phyloP scores from a whole-genome alignment of 305 asterid species.

The Withania somnifera region DNA sequence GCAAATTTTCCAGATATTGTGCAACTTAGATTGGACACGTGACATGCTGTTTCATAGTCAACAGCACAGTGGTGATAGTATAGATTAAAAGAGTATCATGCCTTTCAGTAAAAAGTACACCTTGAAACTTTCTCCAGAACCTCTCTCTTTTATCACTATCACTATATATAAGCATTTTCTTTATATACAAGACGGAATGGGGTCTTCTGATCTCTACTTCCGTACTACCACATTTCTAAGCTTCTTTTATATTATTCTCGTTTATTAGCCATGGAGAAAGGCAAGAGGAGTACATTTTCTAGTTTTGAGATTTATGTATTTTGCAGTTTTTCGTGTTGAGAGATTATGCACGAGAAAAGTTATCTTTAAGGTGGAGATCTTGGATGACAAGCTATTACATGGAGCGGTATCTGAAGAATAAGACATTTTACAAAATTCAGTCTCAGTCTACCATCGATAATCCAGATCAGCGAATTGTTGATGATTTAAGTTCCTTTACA shows the following conservation, averaged over 20 bases:
- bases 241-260: background rate
- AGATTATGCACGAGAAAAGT: conserved; percentile 82
- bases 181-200: background rate
- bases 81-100: background rate
- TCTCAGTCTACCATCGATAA: conserved; percentile 80
- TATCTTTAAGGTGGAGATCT: conserved; percentile 86
- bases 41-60: background rate
- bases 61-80: background rate
- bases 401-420: conserved; percentile 81
- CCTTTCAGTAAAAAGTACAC: background rate
- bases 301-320: background rate
- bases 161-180: background rate
- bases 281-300: background rate
- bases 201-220: background rate
- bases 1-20: background rate
- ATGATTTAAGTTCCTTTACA: conserved; percentile 84
- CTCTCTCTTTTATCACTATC: no score
- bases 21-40: background rate
- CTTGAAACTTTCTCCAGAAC: no score
- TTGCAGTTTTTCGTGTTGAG: conserved; percentile 75
- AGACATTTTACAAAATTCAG: conserved; percentile 67
- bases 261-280: background rate
- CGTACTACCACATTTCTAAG: background rate
- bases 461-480: conserved; percentile 94
- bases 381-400: conserved; percentile 89